Conservation (phyloP, 1,139 yeast species). For the Geotrichum histeridarum region DNA sequence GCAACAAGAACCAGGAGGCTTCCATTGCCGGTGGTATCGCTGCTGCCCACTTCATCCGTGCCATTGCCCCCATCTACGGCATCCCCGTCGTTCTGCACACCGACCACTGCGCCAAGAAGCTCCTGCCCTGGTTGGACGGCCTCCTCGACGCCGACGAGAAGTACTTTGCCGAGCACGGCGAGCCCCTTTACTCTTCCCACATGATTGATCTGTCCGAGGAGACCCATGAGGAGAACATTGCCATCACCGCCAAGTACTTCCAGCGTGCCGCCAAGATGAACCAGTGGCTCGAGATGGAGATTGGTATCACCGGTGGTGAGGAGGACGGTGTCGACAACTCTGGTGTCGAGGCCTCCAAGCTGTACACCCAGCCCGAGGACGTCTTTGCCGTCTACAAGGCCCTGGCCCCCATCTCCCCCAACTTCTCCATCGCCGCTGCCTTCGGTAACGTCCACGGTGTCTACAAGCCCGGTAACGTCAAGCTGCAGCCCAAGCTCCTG, state of each 20-base stretch:
- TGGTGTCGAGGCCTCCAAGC: constrained; percentile 75
- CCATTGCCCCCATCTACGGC: constrained; percentile 94
- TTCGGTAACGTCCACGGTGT: constrained; percentile 99
- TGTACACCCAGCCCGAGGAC: constrained; percentile 95
- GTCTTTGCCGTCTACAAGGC: constrained; percentile 89
- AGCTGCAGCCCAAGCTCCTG: constrained; percentile 84
- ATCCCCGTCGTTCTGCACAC: constrained; percentile 96
- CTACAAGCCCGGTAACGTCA: constrained; percentile 98
- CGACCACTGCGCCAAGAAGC: constrained; percentile 98
- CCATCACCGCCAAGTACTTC: constrained; percentile 91
- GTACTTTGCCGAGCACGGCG: constrained; percentile 77
- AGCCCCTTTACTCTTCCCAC: constrained; percentile 96
- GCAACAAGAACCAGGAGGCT: constrained; percentile 88
- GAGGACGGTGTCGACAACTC: constrained; percentile 99
- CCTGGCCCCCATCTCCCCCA: constrained; percentile 85
- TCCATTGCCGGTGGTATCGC: constrained; percentile 94
- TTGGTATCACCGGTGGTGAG: constrained; percentile 99
- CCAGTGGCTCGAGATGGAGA: constrained; percentile 99
- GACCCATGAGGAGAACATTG: constrained; percentile 91
- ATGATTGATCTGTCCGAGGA: constrained; percentile 98
- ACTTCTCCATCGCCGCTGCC: constrained; percentile 99
- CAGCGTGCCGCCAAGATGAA: constrained; percentile 87
- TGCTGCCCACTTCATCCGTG: constrained; percentile 95
- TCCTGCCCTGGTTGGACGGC: constrained; percentile 98
- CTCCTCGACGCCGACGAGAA: constrained; percentile 95